Base-by-base conservation (phyloP, 345 rosid genomes). In the Physaria fendleri region DNA sequence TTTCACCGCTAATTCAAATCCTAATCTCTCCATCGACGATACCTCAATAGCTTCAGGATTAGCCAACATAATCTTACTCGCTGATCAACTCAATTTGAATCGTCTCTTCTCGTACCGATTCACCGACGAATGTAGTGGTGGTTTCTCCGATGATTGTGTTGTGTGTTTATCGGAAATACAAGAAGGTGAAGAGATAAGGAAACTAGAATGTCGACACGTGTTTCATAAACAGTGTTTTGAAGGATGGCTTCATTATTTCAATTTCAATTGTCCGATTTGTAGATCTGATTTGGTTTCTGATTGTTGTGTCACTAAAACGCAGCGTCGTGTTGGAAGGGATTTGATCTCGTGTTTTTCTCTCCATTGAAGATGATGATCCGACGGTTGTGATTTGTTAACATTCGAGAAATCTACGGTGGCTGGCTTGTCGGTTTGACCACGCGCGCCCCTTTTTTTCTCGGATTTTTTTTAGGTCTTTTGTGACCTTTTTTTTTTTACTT, bases 201-300 rank as follows among this genome's bases (percentile, higher is more conserved):
- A 62, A 76, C 95, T 90, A 2, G 82, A 81, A 21, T 90, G 97
- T 77, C 68, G 87, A 55, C 97, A 90, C 75, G 90, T 90, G 32
- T 90, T 82, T 48, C 97, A 90, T 29, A 90, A 78, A 66, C 68
- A 66, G 23, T 90, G 97, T 72, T 77, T 90, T 8, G 95, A 90
- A 34, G 87, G 88, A 1, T 90, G 97, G 93, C 90, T 90, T 6
- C 73, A 79, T 45, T 85, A 79, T 30, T 82, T 75, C 32, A 81
- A 82, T 24, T 87, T 87, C 59, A 79, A 62, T 4, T 90, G 95
- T 68, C 97, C 95, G 9, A 74, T 90, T 0, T 90, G 95, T 51
- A 78, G 95, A 58, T 71, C 78, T 3, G 77, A 82, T 51, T 57
- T 87, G 13, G 66, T 77, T 3, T 40, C 78, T 20, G 82, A 68